These are phyloP conservation scores for Trichoderma harzianum DNA, from an alignment of 2,329 filamentous ascomycete species.

Conservation along the genomic window DNA sequence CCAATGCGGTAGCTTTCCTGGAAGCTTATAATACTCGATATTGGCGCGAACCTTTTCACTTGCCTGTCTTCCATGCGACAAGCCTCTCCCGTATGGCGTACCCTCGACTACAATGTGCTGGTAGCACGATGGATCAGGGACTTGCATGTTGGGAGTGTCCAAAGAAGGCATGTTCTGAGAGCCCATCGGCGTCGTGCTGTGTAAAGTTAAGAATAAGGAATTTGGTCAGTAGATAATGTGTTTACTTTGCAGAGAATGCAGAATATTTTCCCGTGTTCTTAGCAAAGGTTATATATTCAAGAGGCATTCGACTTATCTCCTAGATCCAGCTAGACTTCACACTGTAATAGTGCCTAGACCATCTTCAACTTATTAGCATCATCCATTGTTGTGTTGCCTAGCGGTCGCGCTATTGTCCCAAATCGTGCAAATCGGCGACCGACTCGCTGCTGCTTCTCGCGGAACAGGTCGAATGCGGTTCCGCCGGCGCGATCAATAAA, in stretches of 20 bases:
- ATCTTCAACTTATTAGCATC: not conserved
- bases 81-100: not conserved
- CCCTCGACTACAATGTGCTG: not conserved
- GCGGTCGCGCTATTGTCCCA: not conserved
- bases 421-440: not conserved
- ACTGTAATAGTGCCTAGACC: not conserved
- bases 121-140: not conserved
- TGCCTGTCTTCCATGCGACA: not conserved
- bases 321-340: not conserved
- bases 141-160: too few species aligned
- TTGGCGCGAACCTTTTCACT: not conserved
- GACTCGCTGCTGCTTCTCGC: not conserved
- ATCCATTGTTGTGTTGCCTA: not conserved
- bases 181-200: not conserved
- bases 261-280: not conserved
- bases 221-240: not conserved
- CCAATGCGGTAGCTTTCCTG: not conserved
- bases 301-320: not conserved
- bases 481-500: not conserved
- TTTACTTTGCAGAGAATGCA: not conserved
- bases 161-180: not conserved
- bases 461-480: not conserved
- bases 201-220: not conserved
- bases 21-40: not conserved
- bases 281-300: not conserved